Base-by-base conservation (phyloP, 345 rosid genomes). In the Lumnitzera littorea region DNA sequence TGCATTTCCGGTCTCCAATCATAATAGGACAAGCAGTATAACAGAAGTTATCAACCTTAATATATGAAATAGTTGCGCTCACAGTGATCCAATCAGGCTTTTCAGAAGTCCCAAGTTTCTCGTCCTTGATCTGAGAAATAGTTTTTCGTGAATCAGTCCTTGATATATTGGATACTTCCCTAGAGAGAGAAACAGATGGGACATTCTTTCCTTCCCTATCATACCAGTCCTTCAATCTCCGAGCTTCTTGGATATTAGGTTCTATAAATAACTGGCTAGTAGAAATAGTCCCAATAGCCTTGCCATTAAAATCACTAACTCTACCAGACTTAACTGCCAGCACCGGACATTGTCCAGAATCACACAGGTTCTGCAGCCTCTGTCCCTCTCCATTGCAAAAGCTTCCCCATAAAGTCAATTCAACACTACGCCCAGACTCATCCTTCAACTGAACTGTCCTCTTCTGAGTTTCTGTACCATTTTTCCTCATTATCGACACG, bases 71-170 rank as follows among this genome's bases (percentile, higher is more conserved):
- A 24, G 94, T 80, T 15, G 87, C 96, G 65, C 61, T 63, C 57
- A 87, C 81, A 43, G 87, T 76, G 66, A 92, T 78, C 94, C 96
- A 92, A 79, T 92, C 98, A 2, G 97, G 91, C 76, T 87, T 92
- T 67, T 89, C 96, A 46, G 96, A 87, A 51, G 94, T 89, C 66
- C 97, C 98, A 51, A 92, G 78, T 53, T 70, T 88, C 79, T 92
- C 98, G 62, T 89, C 96, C 78, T 92, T 92, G 60, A 92, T 87
- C 69, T 85, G 91, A 57, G 91, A 78, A 54, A 89, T 61, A 8
- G 88, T 85, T 71, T 89, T 92, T 23, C 80, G 74, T 53, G 64
- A 57, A 41, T 92, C 98, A 51, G 74, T 62, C 77, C 76, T 76
- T 25, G 82, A 76, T 55, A 63, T 51, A 49, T 80, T 71, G n/a